These are phyloP conservation scores for Torulaspora maleeae DNA, from an alignment of 805 yeast genomes.

Conservation along the genomic window DNA sequence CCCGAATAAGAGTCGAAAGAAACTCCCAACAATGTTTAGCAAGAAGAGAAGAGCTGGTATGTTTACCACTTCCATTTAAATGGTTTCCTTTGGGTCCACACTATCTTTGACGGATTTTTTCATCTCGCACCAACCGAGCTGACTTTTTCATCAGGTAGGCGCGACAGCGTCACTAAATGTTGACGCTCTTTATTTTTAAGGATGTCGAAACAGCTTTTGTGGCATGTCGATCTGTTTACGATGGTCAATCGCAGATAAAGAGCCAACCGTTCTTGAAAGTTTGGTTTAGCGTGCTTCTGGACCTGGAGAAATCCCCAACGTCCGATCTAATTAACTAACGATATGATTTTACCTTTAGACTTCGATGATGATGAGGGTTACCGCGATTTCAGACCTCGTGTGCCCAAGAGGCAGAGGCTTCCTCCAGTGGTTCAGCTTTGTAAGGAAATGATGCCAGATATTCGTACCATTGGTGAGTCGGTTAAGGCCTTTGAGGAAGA, in stretches of 20 bases:
- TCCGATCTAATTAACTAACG: constrained; percentile 10
- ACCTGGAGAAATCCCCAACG: background rate
- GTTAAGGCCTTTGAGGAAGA: constrained; percentile 50
- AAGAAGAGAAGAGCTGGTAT: constrained; percentile 21
- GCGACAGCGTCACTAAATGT: background rate
- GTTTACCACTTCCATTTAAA: constrained; percentile 1
- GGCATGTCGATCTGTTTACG: background rate
- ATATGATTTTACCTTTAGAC: constrained; percentile 23
- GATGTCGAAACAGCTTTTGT: background rate
- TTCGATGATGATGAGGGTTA: constrained; percentile 32
- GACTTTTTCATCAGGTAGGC: background rate
- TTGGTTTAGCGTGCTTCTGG: background rate
- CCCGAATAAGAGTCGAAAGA: background rate
- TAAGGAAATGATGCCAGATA: constrained; percentile 45
- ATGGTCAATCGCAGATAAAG: background rate
- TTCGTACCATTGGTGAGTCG: constrained; percentile 58
- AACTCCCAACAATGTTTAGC: constrained; percentile 8
- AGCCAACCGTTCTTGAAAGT: background rate
- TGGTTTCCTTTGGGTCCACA: background rate
- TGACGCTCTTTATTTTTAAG: background rate
- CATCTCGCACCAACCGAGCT: background rate
- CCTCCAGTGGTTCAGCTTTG: constrained; percentile 47
- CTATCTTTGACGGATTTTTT: background rate
- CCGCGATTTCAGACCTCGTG: constrained; percentile 32
- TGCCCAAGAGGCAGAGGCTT: constrained; percentile 34